phyloP scores from a whole-genome alignment of 768 basidiomycete species.

The Fistulinella prunicolor region DNA sequence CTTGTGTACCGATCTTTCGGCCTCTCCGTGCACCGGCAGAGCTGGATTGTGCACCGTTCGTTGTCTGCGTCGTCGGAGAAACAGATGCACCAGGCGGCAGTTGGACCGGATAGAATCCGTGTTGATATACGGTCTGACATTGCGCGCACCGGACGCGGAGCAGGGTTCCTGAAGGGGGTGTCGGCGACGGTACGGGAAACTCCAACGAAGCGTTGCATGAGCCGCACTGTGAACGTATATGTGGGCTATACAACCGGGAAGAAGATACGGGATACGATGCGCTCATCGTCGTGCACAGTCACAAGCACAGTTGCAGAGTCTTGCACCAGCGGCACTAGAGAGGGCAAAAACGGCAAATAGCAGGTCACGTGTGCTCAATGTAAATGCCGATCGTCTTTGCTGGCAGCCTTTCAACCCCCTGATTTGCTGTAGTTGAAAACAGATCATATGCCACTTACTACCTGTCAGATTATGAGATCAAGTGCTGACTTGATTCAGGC shows the following conservation, averaged over 20 bases:
- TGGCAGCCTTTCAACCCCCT: background rate
- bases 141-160: constrained; percentile 69
- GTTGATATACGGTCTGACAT: constrained; percentile 57
- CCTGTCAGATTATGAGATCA: too few species aligned
- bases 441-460: too few species aligned
- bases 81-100: constrained; percentile 34
- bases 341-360: constrained; percentile 6
- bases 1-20: constrained; percentile 86
- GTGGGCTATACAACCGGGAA: constrained; percentile 65
- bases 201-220: constrained; percentile 57
- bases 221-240: constrained; percentile 61
- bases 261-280: constrained; percentile 48
- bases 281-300: constrained; percentile 39
- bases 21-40: constrained; percentile 40
- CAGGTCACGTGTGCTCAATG: constrained; percentile 26
- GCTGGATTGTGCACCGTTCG: constrained; percentile 19
- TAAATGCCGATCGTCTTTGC: too few species aligned
- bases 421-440: too few species aligned
- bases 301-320: constrained; percentile 1
- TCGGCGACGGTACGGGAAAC: constrained; percentile 62
- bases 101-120: constrained; percentile 68
- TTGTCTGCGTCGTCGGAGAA: constrained; percentile 14
- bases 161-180: constrained; percentile 52
- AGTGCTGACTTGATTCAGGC: too few species aligned
- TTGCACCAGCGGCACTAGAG: background rate